Evolutionary conservation across 2,329 filamentous ascomycete genomes (phyloP).

Genomic region (Metarhizium guizhouense): DNA sequence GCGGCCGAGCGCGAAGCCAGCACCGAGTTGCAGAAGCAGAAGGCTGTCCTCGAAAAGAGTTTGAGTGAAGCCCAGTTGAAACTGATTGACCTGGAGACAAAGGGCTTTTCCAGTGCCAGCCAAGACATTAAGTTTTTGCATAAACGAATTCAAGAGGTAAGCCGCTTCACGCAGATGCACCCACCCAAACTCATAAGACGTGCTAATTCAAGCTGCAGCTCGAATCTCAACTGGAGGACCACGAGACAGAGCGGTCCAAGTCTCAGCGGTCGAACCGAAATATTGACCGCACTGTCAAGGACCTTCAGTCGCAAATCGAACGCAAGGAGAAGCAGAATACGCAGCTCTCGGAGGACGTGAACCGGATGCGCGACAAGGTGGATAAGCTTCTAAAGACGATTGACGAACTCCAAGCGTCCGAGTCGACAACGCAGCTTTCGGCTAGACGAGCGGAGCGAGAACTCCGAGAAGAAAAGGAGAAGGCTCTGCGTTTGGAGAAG

Average conservation of each 20-base stretch:
- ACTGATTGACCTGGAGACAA: conserved; percentile 90
- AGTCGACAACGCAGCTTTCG: conserved; percentile 71
- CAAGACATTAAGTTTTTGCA: conserved; percentile 94
- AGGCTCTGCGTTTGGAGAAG: conserved; percentile 69
- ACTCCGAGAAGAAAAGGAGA: conserved; percentile 80
- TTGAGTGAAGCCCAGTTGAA: conserved; percentile 84
- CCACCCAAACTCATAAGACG: conserved; percentile 11
- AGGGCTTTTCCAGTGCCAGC: conserved; percentile 88
- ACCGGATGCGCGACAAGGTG: conserved; percentile 80
- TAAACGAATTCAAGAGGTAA: conserved; percentile 89
- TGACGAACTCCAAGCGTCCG: conserved; percentile 84
- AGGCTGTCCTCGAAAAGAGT: conserved; percentile 79
- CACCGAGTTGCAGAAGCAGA: conserved; percentile 78
- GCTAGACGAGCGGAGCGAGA: conserved; percentile 84
- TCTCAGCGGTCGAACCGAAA: conserved; percentile 85
- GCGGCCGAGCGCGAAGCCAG: conserved; percentile 75
- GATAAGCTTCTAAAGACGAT: conserved; percentile 85
- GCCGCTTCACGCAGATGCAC: conserved; percentile 17
- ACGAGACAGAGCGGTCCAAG: conserved; percentile 68
- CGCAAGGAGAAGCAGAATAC: conserved; percentile 82
- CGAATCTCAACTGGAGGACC: conserved; percentile 75
- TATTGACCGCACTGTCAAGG: conserved; percentile 87
- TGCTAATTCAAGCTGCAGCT: conserved; percentile 46
- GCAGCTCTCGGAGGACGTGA: conserved; percentile 74
- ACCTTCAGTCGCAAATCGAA: conserved; percentile 85